Evolutionary conservation across 805 yeast species (phyloP), one percentile per base, ranked within the genome.

Genomic region (Kuraishia cidri): DNA sequence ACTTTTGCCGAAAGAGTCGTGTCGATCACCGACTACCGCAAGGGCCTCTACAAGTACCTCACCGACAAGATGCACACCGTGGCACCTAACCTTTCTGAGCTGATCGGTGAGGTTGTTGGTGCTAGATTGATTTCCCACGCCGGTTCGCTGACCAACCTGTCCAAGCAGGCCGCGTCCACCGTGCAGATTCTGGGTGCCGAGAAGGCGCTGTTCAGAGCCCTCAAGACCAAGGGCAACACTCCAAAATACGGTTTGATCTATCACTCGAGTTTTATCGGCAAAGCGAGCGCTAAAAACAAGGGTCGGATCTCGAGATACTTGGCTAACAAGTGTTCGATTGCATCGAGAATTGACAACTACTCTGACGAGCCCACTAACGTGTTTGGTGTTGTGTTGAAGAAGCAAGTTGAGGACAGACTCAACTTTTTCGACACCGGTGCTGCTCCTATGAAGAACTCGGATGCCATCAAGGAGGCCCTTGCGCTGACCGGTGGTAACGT

Each of bases 131-230:
- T 92, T 45, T 90, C 98, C 38, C 97, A 92, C 52, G 97, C 98
- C 41, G 98, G 98, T 63, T 87, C 97, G 47, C 73, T 92, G 59
- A 88, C 96, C 43, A 90, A 83, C 66, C 69, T 92, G 58, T 87
- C 97, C 38, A 92, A 92, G 60, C 95, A 88, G 67, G 97, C 98
- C 52, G 98, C 98, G 37, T 92, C 98, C 16, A 92, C 98, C 38
- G 97, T 92, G 39, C 98, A 92, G 72, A 87, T 92, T 46, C 73
- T 92, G 58, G 98, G 98, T 62, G 97, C 98, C 43, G 98, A 92
- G 69, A 92, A 92, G 75, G 98, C 98, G 27, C 71, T 92, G 40
- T 92, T 92, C 75, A 81, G 98, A 69, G 98, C 98, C 41, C 77
- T 92, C 54, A 92, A 92, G 72, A 92, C 98, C 38, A 92, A 92